Conservation (phyloP, 208 protist genomes). For the Angomonas ambiguus region DNA sequence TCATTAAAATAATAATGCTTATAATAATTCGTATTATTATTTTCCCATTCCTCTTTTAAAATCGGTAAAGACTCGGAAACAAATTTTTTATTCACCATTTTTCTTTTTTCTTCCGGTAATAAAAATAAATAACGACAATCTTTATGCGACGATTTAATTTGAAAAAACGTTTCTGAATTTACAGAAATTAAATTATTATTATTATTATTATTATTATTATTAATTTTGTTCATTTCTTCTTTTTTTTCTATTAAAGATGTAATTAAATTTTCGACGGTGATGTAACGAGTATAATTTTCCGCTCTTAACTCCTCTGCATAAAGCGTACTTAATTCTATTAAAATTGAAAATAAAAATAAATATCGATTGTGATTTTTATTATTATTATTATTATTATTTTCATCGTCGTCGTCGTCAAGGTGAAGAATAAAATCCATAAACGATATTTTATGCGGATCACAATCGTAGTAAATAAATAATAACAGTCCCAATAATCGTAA, state of each 20-base stretch:
- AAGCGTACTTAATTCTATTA: not conserved
- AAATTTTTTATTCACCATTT: not conserved
- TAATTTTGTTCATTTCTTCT: too few relatives aligned
- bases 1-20: not conserved
- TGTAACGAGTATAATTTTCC: not conserved
- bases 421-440: too few relatives aligned
- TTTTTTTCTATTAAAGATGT: not conserved
- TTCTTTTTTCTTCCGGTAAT: not conserved
- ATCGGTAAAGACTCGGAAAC: not conserved
- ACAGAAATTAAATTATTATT: too few relatives aligned
- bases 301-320: not conserved
- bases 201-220: too few relatives aligned
- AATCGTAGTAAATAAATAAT: too few relatives aligned
- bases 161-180: not conserved
- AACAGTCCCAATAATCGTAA: too few relatives aligned
- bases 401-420: too few relatives aligned
- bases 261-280: not conserved
- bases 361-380: not conserved
- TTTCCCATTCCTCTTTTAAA: not conserved
- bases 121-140: not conserved
- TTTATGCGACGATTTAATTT: not conserved
- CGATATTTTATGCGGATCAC: too few relatives aligned
- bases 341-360: not conserved
- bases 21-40: not conserved
- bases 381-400: not conserved